Conservation (phyloP, 2,329 filamentous ascomycete genomes). For the Plenodomus tracheiphilus region DNA sequence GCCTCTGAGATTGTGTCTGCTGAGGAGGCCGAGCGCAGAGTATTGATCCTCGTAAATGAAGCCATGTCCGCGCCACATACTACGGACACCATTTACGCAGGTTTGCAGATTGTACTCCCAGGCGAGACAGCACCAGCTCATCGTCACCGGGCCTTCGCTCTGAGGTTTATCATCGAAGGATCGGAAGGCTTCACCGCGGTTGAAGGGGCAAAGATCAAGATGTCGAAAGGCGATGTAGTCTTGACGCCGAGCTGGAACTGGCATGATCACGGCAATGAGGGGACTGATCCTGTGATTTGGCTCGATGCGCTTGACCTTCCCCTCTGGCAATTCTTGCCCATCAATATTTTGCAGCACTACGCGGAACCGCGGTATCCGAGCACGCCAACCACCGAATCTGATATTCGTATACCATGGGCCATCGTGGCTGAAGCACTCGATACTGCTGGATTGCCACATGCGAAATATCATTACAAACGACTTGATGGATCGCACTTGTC, state of each 20-base stretch:
- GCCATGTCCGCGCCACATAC: constrained; percentile 56
- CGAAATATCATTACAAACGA: too few relatives aligned
- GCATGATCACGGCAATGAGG: constrained; percentile 62
- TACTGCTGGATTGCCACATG: too few relatives aligned
- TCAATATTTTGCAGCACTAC: constrained; percentile 60
- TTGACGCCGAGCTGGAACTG: constrained; percentile 63
- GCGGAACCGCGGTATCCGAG: constrained; percentile 52
- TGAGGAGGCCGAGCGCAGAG: constrained; percentile 45
- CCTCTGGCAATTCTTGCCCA: constrained; percentile 54
- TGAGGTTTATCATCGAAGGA: constrained; percentile 62
- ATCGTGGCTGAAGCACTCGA: too few relatives aligned
- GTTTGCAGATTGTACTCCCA: constrained; percentile 61
- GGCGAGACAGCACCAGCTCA: constrained; percentile 61
- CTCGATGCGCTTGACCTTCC: constrained; percentile 61
- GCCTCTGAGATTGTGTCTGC: constrained; percentile 44
- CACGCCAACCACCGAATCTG: too few relatives aligned
- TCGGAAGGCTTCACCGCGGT: constrained; percentile 61
- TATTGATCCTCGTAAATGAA: constrained; percentile 49
- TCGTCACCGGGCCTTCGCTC: constrained; percentile 60
- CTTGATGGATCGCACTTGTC: too few relatives aligned
- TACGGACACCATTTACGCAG: constrained; percentile 62
- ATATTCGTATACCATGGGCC: too few relatives aligned
- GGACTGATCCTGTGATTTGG: constrained; percentile 60
- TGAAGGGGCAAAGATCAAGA: constrained; percentile 56
- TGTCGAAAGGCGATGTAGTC: constrained; percentile 59